Percentiles rank a stretch among this genome's conserved stretches.
Conservation (phyloP, 805 yeast genomes). For the Wickerhamomyces sydowiorum region DNA sequence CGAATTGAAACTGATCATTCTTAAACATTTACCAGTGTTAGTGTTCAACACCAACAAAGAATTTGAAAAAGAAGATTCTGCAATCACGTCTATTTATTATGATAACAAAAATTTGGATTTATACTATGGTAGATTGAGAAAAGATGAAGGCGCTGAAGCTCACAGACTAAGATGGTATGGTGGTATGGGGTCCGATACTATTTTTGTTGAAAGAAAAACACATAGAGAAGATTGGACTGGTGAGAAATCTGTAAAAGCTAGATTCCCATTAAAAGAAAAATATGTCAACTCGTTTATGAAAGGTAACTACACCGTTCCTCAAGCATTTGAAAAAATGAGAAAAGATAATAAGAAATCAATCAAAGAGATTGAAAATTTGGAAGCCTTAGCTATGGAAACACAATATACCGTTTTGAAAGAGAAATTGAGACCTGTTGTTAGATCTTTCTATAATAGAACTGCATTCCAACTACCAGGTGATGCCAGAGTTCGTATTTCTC, state of each 20-base stretch:
- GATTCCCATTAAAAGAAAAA: slow-evolving; percentile 89
- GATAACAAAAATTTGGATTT: slow-evolving; percentile 87
- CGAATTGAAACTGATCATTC: slow-evolving; percentile 84
- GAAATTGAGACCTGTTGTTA: slow-evolving; percentile 85
- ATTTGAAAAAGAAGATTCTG: slow-evolving; percentile 89
- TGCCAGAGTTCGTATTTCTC: slow-evolving; percentile 96
- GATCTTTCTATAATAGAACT: slow-evolving; percentile 96
- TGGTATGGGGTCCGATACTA: slow-evolving; percentile 88
- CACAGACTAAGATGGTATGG: slow-evolving; percentile 99
- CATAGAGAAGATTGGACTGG: slow-evolving; percentile 99
- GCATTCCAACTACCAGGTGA: slow-evolving; percentile 99
- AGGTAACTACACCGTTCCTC: slow-evolving; percentile 82
- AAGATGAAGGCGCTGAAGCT: slow-evolving; percentile 99
- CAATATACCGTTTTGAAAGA: slow-evolving; percentile 85
- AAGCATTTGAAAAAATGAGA: slow-evolving; percentile 88
- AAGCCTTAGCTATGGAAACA: slow-evolving; percentile 86
- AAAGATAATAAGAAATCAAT: slow-evolving; percentile 85
- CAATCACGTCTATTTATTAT: slow-evolving; percentile 94
- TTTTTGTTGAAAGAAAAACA: slow-evolving; percentile 95
- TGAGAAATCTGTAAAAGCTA: slow-evolving; percentile 97
- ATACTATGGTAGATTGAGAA: slow-evolving; percentile 89
- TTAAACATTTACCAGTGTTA: slow-evolving; percentile 93
- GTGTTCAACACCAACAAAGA: slow-evolving; percentile 97
- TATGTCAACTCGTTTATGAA: slow-evolving; percentile 77
- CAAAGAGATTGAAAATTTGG: slow-evolving; percentile 87